Evolutionary conservation across 1,139 yeast genomes (phyloP), one percentile per base, ranked within the genome.

Genomic region (Yamadazyma songkhlaensis): DNA sequence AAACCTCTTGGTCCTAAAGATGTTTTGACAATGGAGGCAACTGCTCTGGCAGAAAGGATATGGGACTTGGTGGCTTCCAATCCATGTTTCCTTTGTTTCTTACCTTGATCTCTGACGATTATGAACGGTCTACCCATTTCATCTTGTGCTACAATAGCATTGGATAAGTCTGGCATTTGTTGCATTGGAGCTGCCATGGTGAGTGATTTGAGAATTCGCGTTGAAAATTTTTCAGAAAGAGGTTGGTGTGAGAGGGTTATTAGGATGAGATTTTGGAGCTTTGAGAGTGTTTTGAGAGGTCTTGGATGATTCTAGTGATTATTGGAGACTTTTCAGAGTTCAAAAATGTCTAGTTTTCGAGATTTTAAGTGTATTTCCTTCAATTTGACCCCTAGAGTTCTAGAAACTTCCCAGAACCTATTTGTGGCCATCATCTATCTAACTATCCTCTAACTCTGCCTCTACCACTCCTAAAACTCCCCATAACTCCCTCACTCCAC

Each of bases 91-190:
- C 96, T 81, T 60, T 88, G 84, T 64, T 94, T 94, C 52, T 79
- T 79, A 20, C 97, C 97, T 64, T 94, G 98, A 62, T 94, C 98
- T 60, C 95, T 79, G 39, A 94, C 98, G 59, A 94, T 92, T 56
- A 94, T 90, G 60, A 94, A 88, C 13, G 98, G 99, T 65, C 97
- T 82, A 23, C 99, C 99, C 90, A 86, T 88, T 64, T 94, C 98
- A 62, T 94, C 98, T 65, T 92, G 97, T 6, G 98, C 97, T 70
- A 92, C 88, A 54, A 92, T 88, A 63, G 98, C 98, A 58, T 92
- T 92, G 51, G 97, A 89, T 76, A 92, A 73, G 62, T 92, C 97
- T 32, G 96, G 96, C 86, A 86, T 79, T 45, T 81, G 84, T 81
- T 56, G 60, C 55, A 48, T 52, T 32, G 39, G 60, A 37, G 59